phyloP scores from a whole-genome alignment of 345 rosid species.

The Eucalyptus curtisii region DNA sequence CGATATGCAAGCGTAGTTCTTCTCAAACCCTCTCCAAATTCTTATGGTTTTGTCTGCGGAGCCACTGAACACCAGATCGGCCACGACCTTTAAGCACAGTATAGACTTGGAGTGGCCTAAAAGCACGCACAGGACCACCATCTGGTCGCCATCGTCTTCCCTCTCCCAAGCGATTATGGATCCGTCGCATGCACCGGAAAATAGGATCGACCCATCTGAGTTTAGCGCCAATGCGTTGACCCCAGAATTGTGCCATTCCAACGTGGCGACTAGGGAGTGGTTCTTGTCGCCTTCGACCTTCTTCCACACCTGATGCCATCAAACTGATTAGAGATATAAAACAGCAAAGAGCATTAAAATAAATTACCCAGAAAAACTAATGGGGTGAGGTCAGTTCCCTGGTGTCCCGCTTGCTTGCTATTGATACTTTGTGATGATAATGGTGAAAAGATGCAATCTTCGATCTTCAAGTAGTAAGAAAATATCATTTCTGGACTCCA shows the following conservation, averaged over 20 bases:
- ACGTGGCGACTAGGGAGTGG: conserved; percentile 34
- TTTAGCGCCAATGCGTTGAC: conserved; percentile 74
- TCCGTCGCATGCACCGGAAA: conserved; percentile 71
- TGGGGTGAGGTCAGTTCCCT: background rate
- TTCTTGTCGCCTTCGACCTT: conserved; percentile 29
- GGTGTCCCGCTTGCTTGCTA: background rate
- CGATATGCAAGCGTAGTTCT: conserved; percentile 48
- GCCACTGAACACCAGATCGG: conserved; percentile 65
- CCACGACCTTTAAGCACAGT: conserved; percentile 46
- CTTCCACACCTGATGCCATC: conserved; percentile 36
- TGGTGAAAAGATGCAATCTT: background rate
- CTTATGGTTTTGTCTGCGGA: conserved; percentile 77
- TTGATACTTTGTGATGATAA: background rate
- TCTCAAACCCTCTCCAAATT: conserved; percentile 41
- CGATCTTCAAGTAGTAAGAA: background rate
- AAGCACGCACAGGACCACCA: conserved; percentile 42
- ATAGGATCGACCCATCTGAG: conserved; percentile 32
- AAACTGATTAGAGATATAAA: background rate
- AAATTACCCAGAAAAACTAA: background rate
- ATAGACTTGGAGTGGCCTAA: conserved; percentile 74
- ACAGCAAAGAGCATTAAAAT: background rate
- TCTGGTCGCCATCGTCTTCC: conserved; percentile 14
- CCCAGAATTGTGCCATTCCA: conserved; percentile 67
- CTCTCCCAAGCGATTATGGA: conserved; percentile 67
- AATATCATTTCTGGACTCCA: background rate